Percentiles rank a stretch among this genome's conserved stretches.
These are phyloP conservation scores for Brassica cretica DNA, from an alignment of 345 rosid species.

Conservation along the genomic window DNA sequence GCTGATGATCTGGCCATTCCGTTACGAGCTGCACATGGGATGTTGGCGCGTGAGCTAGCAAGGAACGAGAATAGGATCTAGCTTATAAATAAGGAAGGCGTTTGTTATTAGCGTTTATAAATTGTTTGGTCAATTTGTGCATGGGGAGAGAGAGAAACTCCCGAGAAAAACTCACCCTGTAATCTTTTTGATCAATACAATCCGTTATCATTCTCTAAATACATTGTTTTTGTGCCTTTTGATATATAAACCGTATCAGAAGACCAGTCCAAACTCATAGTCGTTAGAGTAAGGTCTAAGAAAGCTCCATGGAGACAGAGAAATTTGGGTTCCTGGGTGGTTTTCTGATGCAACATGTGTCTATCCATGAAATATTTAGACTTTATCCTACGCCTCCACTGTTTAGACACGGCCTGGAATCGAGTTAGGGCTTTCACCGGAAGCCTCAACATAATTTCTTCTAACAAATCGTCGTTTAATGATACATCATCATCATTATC, in stretches of 20 bases:
- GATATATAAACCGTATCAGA: neutral
- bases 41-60: too few relatives aligned
- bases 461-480: neutral
- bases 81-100: too few relatives aligned
- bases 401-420: neutral
- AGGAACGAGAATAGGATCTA: too few relatives aligned
- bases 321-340: neutral
- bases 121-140: too few relatives aligned
- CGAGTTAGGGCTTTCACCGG: neutral
- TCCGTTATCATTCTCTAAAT: too few relatives aligned
- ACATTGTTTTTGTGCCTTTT: too few relatives aligned
- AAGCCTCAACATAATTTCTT: neutral
- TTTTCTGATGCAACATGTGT: neutral
- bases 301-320: neutral
- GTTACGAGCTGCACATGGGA: too few relatives aligned
- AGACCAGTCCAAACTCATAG: neutral
- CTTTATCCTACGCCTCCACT: neutral
- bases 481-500: neutral
- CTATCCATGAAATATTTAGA: neutral
- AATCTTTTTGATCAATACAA: too few relatives aligned
- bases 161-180: too few relatives aligned
- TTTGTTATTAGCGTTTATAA: too few relatives aligned
- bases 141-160: too few relatives aligned
- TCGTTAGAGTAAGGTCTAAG: neutral
- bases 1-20: too few relatives aligned